Evolutionary conservation across 345 rosid genomes (phyloP).

Genomic region (Leavenworthia alabamica): DNA sequence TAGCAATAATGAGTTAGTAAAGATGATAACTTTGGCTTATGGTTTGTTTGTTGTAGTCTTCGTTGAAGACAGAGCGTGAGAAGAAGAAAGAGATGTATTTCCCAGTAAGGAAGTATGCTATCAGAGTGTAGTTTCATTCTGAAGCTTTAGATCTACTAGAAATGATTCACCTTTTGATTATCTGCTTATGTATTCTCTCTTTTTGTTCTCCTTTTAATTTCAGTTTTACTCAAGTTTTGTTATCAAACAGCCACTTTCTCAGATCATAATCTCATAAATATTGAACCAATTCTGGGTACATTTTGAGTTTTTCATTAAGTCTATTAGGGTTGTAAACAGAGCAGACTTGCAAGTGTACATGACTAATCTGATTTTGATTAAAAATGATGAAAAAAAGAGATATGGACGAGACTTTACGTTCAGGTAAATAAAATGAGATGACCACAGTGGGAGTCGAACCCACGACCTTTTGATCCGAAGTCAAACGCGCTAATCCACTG

Average conservation of each 20-base stretch:
- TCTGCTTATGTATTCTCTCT: not conserved
- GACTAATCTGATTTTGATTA: no score
- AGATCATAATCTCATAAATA: not conserved
- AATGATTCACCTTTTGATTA: not conserved
- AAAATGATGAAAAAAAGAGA: no score
- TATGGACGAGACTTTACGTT: not conserved
- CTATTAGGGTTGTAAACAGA: no score
- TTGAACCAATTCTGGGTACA: not conserved
- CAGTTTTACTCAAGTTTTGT: not conserved
- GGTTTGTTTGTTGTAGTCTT: conserved; percentile 31
- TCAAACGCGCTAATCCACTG: conserved; percentile 97
- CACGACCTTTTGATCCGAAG: conserved; percentile 88
- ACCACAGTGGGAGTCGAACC: conserved; percentile 94
- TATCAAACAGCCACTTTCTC: not conserved
- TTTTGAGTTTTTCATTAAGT: not conserved
- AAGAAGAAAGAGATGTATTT: conserved; percentile 66
- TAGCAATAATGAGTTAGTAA: no score
- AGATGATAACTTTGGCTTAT: not conserved
- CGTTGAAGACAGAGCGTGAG: conserved; percentile 63
- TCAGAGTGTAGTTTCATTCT: conserved; percentile 23
- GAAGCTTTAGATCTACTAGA: not conserved
- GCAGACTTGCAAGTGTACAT: no score
- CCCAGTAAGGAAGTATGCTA: conserved; percentile 57
- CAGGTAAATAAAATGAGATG: not conserved
- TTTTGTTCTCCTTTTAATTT: not conserved